Evolutionary conservation across 2,329 filamentous ascomycete genomes (phyloP).

Genomic region (Fusarium foetens): DNA sequence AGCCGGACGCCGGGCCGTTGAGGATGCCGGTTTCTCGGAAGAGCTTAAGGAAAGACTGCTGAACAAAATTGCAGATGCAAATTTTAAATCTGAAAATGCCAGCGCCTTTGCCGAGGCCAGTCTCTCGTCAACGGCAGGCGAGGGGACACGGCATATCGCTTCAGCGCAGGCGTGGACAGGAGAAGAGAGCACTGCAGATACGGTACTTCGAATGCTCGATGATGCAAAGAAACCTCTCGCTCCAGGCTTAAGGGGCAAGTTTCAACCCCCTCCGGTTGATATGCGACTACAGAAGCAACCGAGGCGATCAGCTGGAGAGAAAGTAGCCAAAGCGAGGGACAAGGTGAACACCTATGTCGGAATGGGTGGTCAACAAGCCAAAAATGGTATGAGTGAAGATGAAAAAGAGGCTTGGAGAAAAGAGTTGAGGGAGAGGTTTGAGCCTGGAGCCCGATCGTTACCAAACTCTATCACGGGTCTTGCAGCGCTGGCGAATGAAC

Average conservation of each 20-base stretch:
- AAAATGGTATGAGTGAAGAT: conserved; percentile 69
- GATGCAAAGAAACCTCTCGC: conserved; percentile 79
- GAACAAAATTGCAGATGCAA: conserved; percentile 64
- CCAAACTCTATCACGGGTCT: conserved; percentile 83
- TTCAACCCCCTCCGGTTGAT: conserved; percentile 61
- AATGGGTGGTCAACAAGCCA: conserved; percentile 59
- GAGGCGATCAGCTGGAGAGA: conserved; percentile 56
- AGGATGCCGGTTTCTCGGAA: conserved; percentile 72
- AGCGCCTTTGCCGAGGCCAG: conserved; percentile 60
- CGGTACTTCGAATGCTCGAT: conserved; percentile 84
- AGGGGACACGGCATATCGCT: conserved; percentile 75
- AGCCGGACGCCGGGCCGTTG: conserved; percentile 67
- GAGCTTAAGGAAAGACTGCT: conserved; percentile 69
- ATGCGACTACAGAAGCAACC: conserved; percentile 58
- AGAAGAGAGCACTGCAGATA: conserved; percentile 76
- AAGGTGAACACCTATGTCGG: conserved; percentile 63
- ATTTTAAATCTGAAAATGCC: conserved; percentile 63
- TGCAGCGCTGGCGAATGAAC: conserved; percentile 84
- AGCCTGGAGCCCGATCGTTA: conserved; percentile 75
- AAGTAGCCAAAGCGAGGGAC: conserved; percentile 66
- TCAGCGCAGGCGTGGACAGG: conserved; percentile 80
- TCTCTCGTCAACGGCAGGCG: conserved; percentile 68
- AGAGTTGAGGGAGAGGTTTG: conserved; percentile 84
- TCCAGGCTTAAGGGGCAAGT: conserved; percentile 58
- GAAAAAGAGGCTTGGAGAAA: conserved; percentile 77